A percentile compares a stretch with the other conserved stretches of the same genome.
Evolutionary conservation across 768 basidiomycete species (phyloP).

Genomic region (Suillus bovinus): DNA sequence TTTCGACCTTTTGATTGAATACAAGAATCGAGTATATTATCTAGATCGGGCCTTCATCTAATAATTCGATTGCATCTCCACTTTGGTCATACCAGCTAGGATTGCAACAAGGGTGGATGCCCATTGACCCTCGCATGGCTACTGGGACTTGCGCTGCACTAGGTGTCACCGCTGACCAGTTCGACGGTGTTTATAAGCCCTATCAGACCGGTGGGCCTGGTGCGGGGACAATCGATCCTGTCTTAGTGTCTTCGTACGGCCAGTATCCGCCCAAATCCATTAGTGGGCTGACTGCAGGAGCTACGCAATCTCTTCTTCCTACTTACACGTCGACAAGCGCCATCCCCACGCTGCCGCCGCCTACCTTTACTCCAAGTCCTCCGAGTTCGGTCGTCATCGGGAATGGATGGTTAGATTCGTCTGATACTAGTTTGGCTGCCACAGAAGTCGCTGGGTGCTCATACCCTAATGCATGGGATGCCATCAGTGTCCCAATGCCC

Average conservation of each 20-base stretch:
- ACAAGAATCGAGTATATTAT: neutral
- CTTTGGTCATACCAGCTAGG: constrained; percentile 74
- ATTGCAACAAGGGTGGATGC: constrained; percentile 77
- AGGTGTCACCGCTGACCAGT: constrained; percentile 43
- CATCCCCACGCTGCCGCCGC: constrained; percentile 55
- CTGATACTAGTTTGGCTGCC: constrained; percentile 53
- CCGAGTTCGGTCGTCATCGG: constrained; percentile 43
- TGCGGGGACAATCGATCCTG: constrained; percentile 47
- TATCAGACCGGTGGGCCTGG: constrained; percentile 72
- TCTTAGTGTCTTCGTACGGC: constrained; percentile 41
- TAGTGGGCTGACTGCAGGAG: constrained; percentile 41
- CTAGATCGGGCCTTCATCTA: constrained; percentile 58
- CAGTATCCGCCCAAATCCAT: constrained; percentile 58
- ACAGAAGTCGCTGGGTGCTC: constrained; percentile 62
- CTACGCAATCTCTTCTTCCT: constrained; percentile 44
- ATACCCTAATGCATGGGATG: constrained; percentile 68
- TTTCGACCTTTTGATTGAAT: neutral
- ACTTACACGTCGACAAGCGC: constrained; percentile 66
- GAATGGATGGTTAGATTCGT: constrained; percentile 58
- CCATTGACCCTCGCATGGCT: constrained; percentile 65
- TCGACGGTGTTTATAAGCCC: constrained; percentile 54
- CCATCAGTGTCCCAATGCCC: constrained; percentile 49
- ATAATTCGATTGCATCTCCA: constrained; percentile 50
- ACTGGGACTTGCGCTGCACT: constrained; percentile 63
- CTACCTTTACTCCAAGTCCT: constrained; percentile 47